Percentiles rank a stretch among this genome's conserved stretches.
phyloP scores from a whole-genome alignment of 176 grass and related monocot genomes.

The Avena eriantha region DNA sequence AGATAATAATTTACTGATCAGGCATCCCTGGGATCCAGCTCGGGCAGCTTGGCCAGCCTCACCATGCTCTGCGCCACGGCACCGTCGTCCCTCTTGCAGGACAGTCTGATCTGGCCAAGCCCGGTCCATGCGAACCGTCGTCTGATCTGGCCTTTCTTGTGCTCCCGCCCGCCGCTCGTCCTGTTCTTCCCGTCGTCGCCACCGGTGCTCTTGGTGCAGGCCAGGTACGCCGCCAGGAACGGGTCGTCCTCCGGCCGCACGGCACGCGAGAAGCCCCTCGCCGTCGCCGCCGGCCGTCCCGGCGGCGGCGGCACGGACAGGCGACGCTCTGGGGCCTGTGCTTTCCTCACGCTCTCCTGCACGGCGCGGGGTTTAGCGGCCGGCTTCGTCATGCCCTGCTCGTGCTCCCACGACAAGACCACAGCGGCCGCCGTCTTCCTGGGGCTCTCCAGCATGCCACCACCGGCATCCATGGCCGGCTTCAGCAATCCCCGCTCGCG shows the following conservation, averaged over 20 bases:
- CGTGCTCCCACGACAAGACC: constrained; percentile 65
- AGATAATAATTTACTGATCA: background rate
- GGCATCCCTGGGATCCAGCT: constrained; percentile 34
- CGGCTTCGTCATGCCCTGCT: constrained; percentile 39
- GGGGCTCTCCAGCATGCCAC: constrained; percentile 11
- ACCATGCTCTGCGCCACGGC: constrained; percentile 61
- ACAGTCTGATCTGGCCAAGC: constrained; percentile 37
- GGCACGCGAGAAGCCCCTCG: background rate
- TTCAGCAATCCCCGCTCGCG: constrained; percentile 14
- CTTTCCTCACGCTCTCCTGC: constrained; percentile 34
- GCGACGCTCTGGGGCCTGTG: background rate
- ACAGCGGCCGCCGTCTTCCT: constrained; percentile 37
- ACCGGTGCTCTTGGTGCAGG: constrained; percentile 67
- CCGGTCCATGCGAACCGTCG: constrained; percentile 35
- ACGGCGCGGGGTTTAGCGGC: background rate
- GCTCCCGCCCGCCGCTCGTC: background rate
- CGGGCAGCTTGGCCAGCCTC: constrained; percentile 47
- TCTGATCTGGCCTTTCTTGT: background rate
- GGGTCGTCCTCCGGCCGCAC: constrained; percentile 73
- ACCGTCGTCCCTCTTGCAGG: constrained; percentile 53
- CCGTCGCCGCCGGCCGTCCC: background rate
- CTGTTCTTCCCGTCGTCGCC: background rate
- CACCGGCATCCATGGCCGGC: background rate
- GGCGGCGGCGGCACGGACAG: background rate
- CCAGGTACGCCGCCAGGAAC: constrained; percentile 82